Evolutionary conservation across 495 filamentous ascomycete species (phyloP).

Genomic region (Letharia columbiana): DNA sequence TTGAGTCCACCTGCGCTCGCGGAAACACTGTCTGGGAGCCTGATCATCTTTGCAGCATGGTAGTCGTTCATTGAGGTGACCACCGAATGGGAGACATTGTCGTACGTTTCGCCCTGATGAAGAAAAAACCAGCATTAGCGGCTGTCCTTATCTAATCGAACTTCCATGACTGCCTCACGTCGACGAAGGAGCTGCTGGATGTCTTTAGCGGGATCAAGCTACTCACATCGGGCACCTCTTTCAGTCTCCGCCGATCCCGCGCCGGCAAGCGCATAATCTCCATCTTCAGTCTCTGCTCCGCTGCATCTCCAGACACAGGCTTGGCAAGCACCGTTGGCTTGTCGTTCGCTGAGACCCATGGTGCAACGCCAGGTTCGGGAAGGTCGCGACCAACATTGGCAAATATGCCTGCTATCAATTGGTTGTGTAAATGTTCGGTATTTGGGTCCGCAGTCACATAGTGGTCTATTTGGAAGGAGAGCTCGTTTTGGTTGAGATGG

Average conservation of each 20-base stretch:
- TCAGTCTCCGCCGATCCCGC: conserved; percentile 77
- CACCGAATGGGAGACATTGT: conserved; percentile 31
- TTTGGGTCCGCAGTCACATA: conserved; percentile 61
- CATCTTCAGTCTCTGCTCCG: conserved; percentile 79
- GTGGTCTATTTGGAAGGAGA: conserved; percentile 64
- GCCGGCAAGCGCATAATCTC: conserved; percentile 90
- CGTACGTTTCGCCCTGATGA: conserved; percentile 55
- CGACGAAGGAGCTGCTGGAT: background rate
- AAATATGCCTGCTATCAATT: conserved; percentile 75
- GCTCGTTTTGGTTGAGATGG: conserved; percentile 76
- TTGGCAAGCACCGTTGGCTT: conserved; percentile 77
- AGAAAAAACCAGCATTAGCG: background rate
- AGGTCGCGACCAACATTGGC: conserved; percentile 81
- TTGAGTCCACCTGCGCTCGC: conserved; percentile 74
- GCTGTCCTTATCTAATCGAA: conserved; percentile 2
- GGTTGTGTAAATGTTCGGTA: conserved; percentile 80
- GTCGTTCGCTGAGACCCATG: conserved; percentile 86
- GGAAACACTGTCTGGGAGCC: conserved; percentile 63
- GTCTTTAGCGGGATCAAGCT: background rate
- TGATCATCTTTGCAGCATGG: conserved; percentile 56
- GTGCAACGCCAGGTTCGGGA: conserved; percentile 84
- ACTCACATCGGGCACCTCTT: conserved; percentile 59
- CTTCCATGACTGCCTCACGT: background rate
- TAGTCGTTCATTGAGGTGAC: conserved; percentile 61
- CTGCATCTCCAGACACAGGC: conserved; percentile 76